A percentile compares a stretch with the other conserved stretches of the same genome.
phyloP scores from a whole-genome alignment of 2,329 filamentous ascomycete species.

The Pseudopyricularia cyperi region DNA sequence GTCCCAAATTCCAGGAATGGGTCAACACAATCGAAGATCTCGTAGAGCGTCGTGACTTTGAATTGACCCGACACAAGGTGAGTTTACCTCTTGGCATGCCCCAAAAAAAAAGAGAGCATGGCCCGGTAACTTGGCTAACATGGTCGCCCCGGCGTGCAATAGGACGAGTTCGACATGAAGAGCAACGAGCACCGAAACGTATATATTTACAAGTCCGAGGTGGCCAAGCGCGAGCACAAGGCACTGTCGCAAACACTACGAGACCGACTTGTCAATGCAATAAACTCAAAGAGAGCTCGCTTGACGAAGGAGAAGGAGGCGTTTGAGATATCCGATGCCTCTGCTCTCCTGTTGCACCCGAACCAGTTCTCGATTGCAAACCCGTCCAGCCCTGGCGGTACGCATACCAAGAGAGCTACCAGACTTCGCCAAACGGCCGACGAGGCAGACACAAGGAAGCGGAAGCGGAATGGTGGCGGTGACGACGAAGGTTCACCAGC shows the following conservation, averaged over 20 bases:
- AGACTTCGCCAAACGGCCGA: conserved; percentile 48
- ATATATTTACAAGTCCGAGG: conserved; percentile 47
- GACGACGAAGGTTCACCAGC: conserved; percentile 53
- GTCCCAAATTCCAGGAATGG: conserved; percentile 75
- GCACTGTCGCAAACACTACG: conserved; percentile 47
- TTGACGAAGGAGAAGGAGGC: conserved; percentile 55
- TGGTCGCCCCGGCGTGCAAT: background rate
- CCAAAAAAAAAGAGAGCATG: background rate
- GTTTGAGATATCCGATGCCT: conserved; percentile 53
- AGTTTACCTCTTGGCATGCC: conserved; percentile 13
- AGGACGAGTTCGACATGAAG: conserved; percentile 53
- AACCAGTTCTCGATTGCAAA: conserved; percentile 56
- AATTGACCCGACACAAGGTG: conserved; percentile 72
- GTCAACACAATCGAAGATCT: conserved; percentile 77
- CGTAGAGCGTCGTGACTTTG: conserved; percentile 75
- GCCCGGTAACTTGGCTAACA: background rate
- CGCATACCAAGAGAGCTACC: conserved; percentile 50
- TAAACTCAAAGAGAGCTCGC: conserved; percentile 51
- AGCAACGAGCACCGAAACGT: conserved; percentile 45
- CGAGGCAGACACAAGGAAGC: conserved; percentile 47
- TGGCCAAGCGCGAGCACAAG: conserved; percentile 48
- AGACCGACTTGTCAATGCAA: conserved; percentile 53
- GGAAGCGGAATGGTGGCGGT: conserved; percentile 41
- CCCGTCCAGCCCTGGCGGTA: conserved; percentile 49
- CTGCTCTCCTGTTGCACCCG: conserved; percentile 51